Conservation (phyloP, 176 grass and related monocot genomes). For the Phoenix dactylifera region DNA sequence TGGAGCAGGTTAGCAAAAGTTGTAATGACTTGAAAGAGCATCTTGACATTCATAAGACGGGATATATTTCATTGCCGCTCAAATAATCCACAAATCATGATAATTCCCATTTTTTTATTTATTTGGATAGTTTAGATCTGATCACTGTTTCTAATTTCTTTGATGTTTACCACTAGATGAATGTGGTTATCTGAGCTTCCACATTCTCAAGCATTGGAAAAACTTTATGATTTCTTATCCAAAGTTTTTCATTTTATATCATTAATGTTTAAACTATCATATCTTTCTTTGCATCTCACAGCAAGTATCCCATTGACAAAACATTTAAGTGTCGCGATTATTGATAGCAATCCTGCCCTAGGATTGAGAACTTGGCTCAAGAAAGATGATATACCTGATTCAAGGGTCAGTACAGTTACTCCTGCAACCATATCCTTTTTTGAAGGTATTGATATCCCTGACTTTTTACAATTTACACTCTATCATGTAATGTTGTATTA, state of each 20-base stretch:
- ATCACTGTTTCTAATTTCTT: too few relatives aligned
- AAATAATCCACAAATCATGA: too few relatives aligned
- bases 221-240: too few relatives aligned
- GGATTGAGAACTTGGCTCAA: conserved; percentile 43
- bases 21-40: neutral
- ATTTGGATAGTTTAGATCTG: too few relatives aligned
- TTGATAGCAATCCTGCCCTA: conserved; percentile 70
- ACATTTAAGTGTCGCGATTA: conserved; percentile 54
- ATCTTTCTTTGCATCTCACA: conserved; percentile 25
- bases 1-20: neutral
- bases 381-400: conserved; percentile 54
- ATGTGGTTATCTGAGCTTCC: too few relatives aligned
- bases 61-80: too few relatives aligned
- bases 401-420: conserved; percentile 88
- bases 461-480: neutral
- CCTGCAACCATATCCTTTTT: conserved; percentile 87
- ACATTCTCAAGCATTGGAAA: too few relatives aligned
- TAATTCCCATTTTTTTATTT: too few relatives aligned
- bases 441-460: conserved; percentile 36
- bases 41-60: neutral
- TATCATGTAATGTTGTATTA: neutral
- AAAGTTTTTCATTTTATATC: too few relatives aligned
- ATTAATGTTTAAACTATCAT: too few relatives aligned
- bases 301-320: conserved; percentile 68
- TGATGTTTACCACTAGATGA: too few relatives aligned